Conservation (phyloP, 495 filamentous ascomycete species). For the Darksidea phi region DNA sequence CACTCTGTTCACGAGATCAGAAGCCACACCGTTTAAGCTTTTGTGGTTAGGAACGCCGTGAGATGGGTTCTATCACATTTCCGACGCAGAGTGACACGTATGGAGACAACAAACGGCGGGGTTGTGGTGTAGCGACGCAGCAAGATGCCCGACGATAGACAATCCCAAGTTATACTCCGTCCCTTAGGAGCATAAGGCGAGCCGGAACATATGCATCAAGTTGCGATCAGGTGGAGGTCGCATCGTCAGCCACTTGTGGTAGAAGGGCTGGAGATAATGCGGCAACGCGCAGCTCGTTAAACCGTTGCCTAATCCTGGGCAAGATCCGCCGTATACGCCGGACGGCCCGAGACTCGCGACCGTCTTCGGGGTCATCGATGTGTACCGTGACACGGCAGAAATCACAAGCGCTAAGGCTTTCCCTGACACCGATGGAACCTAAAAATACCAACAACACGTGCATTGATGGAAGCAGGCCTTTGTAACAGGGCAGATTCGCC, state of each 20-base stretch:
- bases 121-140: no score
- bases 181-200: no score
- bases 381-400: conserved; percentile 24
- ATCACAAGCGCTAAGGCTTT: conserved; percentile 29
- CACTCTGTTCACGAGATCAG: conserved; percentile 8
- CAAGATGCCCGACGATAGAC: no score
- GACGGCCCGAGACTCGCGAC: not conserved
- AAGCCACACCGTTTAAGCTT: conserved; percentile 8
- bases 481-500: conserved; percentile 15
- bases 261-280: no score
- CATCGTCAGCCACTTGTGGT: no score
- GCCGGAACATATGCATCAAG: no score
- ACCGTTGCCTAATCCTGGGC: not conserved
- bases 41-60: no score
- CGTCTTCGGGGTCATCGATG: not conserved
- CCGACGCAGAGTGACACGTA: no score
- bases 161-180: no score
- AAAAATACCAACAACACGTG: conserved; percentile 6
- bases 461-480: conserved; percentile 1
- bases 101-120: no score
- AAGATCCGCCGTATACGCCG: conserved; percentile 4
- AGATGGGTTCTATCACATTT: no score
- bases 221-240: no score
- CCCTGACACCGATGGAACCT: not conserved
- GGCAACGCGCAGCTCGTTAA: not conserved